Base-by-base conservation (phyloP, 805 yeast genomes). In the Sungouiozyma ichnusensis region DNA sequence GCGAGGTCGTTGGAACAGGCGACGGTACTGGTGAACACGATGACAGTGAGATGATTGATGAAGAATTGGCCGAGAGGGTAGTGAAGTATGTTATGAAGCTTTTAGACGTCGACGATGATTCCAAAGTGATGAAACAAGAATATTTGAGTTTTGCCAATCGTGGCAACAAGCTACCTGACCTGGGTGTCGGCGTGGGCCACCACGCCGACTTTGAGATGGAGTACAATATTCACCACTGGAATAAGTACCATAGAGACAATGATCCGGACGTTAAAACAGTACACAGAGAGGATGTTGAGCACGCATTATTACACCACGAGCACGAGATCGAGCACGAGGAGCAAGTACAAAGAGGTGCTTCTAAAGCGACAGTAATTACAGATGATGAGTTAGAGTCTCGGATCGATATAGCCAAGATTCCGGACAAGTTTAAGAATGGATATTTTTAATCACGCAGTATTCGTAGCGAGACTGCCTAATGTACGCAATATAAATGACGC, bases 161-260 rank as follows among this genome's bases (percentile, higher is more conserved):
- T 11, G 94, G 94, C 7, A 81, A 82, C 1, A 74, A 75, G 48
- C 74, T 90, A 55, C 97, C 97, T 1, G 97, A 90, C 61, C 77
- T 88, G 59, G 94, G 95, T 7, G 78, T 80, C 45, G 97, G 97
- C 24, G 88, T 85, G 6, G 95, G 95, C 20, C 96, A 88, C 57
- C 96, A 88, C 64, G 81, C 87, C 31, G 95, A 85, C 64, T 90
- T 87, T 56, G 97, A 88, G 62, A 73, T 77, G 51, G 97, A 88
- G 59, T 90, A 88, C 58, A 97, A 90, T 60, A 79, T 85, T 44
- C 97, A 88, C 60, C 97, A 88, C 61, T 90, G 97, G 97, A 74
- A 79, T 46, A 69, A 86, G 63, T 80, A 72, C 56, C 92, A 84
- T 57, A 71, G 74, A 43, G 77, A 84, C 49, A 64, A 70, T 43